Base-by-base conservation (phyloP, 257 asterid genomes). In the Knoxia roxburghii region DNA sequence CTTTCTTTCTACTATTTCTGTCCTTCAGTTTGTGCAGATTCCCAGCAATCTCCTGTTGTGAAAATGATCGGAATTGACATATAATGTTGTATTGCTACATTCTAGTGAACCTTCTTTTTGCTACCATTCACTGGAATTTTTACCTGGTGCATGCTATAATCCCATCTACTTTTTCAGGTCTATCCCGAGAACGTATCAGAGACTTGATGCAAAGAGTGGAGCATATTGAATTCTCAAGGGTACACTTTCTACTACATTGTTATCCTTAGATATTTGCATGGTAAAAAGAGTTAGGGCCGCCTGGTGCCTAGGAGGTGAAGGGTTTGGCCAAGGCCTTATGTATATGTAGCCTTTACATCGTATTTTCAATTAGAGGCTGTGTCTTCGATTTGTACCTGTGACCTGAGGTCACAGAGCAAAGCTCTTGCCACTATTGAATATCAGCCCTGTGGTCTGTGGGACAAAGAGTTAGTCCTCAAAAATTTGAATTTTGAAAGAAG, bases 171-270 rank as follows among this genome's bases (percentile, higher is more conserved):
- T 70, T n/a, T 78, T 74, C 90, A 93, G 99, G 91, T 64, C 93
- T 94, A 32, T 89, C 88, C 64, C 74, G 75, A 68, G 96, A 90
- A 81, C 76, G 97, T 73, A 88, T 90, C 69, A 86, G 91, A 80
- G 87, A 69, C 72, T 73, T 90, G 72, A 90, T 94, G 91, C 80
- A 94, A 76, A 85, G 76, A 72, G 83, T 81, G 71, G 97, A 94
- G 81, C 83, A 87, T 1, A 86, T 75, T 73, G 89, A 83, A 65
- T 85, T 88, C 72, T 64, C 87, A 65, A 90, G 82, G 91, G 99
- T 93, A 79, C 35, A 73, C 64, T 72, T 61, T 58, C 21, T 67
- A 30, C 62, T 23, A 7, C 27, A 63, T 70, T 46, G 49, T 74
- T 74, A 39, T 72, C 43, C 73, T 72, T 62, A 11, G 24, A 51